Conservation (phyloP, 306 rosid genomes). For the Abrus precatorius region DNA sequence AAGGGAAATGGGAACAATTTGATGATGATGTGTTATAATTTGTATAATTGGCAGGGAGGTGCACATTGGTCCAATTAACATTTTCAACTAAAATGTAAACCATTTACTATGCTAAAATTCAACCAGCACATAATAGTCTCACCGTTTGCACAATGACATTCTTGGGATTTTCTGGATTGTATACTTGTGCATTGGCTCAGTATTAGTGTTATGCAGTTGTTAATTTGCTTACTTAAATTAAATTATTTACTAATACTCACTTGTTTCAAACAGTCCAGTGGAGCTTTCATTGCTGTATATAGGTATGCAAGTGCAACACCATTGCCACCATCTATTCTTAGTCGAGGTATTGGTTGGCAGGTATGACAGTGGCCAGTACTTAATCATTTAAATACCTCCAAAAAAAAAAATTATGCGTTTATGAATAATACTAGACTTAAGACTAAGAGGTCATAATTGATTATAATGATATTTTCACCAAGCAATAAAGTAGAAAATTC, state of each 20-base stretch:
- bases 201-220: constrained; percentile 21
- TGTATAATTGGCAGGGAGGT: not conserved
- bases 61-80: not conserved
- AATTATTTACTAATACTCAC: constrained; percentile 26
- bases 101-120: not conserved
- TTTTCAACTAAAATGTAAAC: constrained; percentile 23
- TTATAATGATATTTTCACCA: constrained; percentile 9
- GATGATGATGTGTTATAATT: not conserved
- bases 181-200: constrained; percentile 1
- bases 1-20: not conserved
- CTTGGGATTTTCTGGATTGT: constrained; percentile 25
- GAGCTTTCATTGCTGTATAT: constrained; percentile 83
- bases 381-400: constrained; percentile 1
- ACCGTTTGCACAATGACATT: not conserved
- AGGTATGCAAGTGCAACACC: constrained; percentile 97
- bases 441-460: constrained; percentile 14
- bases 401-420: not conserved
- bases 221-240: constrained; percentile 8
- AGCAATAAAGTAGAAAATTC: constrained; percentile 17
- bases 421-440: constrained; percentile 4
- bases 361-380: constrained; percentile 50
- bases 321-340: constrained; percentile 88
- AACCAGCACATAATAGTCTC: not conserved
- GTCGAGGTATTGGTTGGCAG: constrained; percentile 99
- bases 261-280: constrained; percentile 76